These are phyloP conservation scores for Colletotrichum noveboracense DNA, from an alignment of 2,329 filamentous ascomycete species.

Conservation along the genomic window DNA sequence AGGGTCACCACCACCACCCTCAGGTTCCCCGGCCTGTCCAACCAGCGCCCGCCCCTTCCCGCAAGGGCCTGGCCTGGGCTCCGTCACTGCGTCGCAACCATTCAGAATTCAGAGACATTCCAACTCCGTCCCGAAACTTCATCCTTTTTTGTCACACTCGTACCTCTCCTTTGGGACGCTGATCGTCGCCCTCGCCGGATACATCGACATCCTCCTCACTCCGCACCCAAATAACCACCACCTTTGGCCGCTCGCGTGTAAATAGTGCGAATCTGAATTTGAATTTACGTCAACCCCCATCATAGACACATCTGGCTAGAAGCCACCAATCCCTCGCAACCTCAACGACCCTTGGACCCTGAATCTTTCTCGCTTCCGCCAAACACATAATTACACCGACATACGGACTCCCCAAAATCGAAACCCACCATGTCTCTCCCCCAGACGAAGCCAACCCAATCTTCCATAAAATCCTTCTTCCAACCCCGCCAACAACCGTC, in stretches of 20 bases:
- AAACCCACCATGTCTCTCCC: conserved; percentile 45
- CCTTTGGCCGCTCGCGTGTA: neutral
- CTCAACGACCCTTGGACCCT: neutral
- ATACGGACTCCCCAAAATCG: conserved; percentile 28
- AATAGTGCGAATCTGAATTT: neutral
- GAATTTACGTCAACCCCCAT: neutral
- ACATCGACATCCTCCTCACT: neutral
- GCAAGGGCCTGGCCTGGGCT: neutral
- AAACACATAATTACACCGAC: neutral
- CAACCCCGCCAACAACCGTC: conserved; percentile 48
- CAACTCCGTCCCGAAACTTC: neutral
- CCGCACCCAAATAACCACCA: neutral
- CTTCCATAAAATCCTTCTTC: conserved; percentile 70
- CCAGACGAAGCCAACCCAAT: conserved; percentile 46
- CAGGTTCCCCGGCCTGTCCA: neutral
- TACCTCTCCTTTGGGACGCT: neutral
- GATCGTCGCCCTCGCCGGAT: conserved; percentile 6
- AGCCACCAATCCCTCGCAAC: neutral
- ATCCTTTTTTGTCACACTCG: neutral
- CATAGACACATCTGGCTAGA: neutral
- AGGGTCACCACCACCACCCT: neutral
- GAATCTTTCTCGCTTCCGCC: neutral
- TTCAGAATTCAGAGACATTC: conserved; percentile 17
- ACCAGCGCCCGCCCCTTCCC: neutral
- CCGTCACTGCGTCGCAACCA: neutral